A percentile compares a stretch with the other conserved stretches of the same genome.
These are phyloP conservation scores for Diaporthe eres DNA, from an alignment of 2,329 filamentous ascomycete species.

Conservation along the genomic window DNA sequence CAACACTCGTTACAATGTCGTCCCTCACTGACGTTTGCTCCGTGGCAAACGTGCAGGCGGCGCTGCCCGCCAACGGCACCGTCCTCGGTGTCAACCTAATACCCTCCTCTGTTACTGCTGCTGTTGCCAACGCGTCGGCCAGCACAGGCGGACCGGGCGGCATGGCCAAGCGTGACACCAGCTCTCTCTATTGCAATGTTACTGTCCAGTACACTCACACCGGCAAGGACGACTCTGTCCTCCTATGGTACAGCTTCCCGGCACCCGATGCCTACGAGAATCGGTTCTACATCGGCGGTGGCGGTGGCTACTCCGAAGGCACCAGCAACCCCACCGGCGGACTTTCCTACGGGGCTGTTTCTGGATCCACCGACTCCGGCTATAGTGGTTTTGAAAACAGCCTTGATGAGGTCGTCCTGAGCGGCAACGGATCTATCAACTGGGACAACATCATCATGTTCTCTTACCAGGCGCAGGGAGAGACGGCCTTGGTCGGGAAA, in stretches of 20 bases:
- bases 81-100: constrained; percentile 57
- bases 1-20: constrained; percentile 31
- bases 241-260: constrained; percentile 53
- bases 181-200: constrained; percentile 53
- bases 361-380: constrained; percentile 58
- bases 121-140: constrained; percentile 53
- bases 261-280: constrained; percentile 56
- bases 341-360: constrained; percentile 57
- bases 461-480: constrained; percentile 64
- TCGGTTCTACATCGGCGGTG: constrained; percentile 61
- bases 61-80: constrained; percentile 58
- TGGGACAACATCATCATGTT: constrained; percentile 65
- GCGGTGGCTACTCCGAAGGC: constrained; percentile 59
- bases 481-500: constrained; percentile 65
- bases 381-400: constrained; percentile 58
- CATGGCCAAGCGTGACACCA: constrained; percentile 43
- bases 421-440: constrained; percentile 66
- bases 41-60: constrained; percentile 56
- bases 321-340: constrained; percentile 52
- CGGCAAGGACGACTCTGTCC: constrained; percentile 50
- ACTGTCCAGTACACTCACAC: constrained; percentile 54
- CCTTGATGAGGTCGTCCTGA: constrained; percentile 56
- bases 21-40: constrained; percentile 59
- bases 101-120: constrained; percentile 57
- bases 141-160: constrained; percentile 44